These are phyloP conservation scores for Microsporum canis DNA, from an alignment of 2,329 filamentous ascomycete species.

Conservation along the genomic window DNA sequence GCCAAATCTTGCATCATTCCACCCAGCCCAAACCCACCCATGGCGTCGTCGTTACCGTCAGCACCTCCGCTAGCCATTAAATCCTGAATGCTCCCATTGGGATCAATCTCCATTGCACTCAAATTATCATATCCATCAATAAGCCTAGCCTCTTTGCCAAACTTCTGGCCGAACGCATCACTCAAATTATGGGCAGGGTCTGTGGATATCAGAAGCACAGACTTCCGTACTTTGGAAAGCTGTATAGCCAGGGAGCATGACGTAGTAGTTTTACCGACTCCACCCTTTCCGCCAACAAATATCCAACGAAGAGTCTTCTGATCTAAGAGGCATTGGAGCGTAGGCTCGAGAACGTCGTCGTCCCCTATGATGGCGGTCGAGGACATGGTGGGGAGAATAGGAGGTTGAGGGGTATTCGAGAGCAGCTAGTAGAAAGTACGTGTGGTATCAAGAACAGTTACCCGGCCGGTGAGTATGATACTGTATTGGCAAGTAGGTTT, in stretches of 20 bases:
- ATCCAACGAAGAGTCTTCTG: conserved; percentile 96
- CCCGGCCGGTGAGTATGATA: background rate
- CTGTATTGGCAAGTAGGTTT: background rate
- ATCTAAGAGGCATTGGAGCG: conserved; percentile 86
- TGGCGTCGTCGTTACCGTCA: conserved; percentile 50
- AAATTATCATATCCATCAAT: conserved; percentile 87
- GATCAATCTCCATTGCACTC: conserved; percentile 98
- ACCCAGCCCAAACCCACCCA: conserved; percentile 62
- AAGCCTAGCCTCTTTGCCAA: conserved; percentile 92
- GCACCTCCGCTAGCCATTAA: conserved; percentile 66
- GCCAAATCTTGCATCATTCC: conserved; percentile 98
- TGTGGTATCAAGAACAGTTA: background rate
- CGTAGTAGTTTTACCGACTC: conserved; percentile 98
- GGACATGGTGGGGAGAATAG: conserved; percentile 22
- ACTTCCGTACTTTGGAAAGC: conserved; percentile 86
- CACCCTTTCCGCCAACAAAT: conserved; percentile 96
- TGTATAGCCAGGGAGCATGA: conserved; percentile 97
- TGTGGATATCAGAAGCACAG: conserved; percentile 93
- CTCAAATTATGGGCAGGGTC: conserved; percentile 97
- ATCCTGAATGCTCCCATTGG: conserved; percentile 95
- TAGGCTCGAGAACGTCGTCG: conserved; percentile 76
- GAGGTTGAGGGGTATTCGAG: background rate
- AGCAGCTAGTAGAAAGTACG: background rate
- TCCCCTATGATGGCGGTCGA: conserved; percentile 47
- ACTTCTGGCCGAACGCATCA: conserved; percentile 97